Conservation (phyloP, 1,284 basidiomycete species). For the Rhodotorula sp. region DNA sequence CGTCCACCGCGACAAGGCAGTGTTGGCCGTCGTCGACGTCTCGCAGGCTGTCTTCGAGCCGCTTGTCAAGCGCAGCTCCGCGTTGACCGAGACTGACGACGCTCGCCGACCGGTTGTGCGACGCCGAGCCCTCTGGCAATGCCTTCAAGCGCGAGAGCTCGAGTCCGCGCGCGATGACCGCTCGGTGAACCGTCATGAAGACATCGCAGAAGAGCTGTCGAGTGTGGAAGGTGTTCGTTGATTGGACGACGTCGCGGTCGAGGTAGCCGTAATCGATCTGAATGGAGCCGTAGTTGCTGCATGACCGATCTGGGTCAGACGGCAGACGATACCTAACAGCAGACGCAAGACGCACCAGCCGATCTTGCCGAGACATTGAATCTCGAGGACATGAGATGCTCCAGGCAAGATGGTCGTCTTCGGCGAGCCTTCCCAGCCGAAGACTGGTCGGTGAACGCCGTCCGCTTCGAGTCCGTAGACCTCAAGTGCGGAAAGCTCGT, state of each 20-base stretch:
- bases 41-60: slow-evolving; percentile 44
- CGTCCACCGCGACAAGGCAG: slow-evolving; percentile 81
- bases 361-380: slow-evolving; percentile 81
- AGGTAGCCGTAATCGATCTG: slow-evolving; percentile 72
- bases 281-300: slow-evolving; percentile 71
- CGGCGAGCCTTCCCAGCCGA: slow-evolving; percentile 65
- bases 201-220: slow-evolving; percentile 80
- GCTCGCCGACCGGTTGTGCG: slow-evolving; percentile 33
- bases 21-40: slow-evolving; percentile 60
- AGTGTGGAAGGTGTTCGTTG: slow-evolving; percentile 63
- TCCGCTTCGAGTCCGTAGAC: slow-evolving; percentile 88
- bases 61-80: slow-evolving; percentile 32
- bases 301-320: slow-evolving; percentile 10
- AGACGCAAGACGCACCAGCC: slow-evolving; percentile 66
- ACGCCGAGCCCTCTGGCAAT: slow-evolving; percentile 1
- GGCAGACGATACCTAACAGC: no score
- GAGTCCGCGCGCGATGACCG: slow-evolving; percentile 74
- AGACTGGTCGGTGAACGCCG: slow-evolving; percentile 72
- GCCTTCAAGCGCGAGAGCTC: slow-evolving; percentile 61
- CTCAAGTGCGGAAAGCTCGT: slow-evolving; percentile 72
- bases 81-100: slow-evolving; percentile 32
- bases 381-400: slow-evolving; percentile 64
- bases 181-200: slow-evolving; percentile 86
- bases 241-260: slow-evolving; percentile 16
- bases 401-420: slow-evolving; percentile 64